Evolutionary conservation across 2,329 filamentous ascomycete species (phyloP).

Genomic region (Neofusicoccum laricinum): DNA sequence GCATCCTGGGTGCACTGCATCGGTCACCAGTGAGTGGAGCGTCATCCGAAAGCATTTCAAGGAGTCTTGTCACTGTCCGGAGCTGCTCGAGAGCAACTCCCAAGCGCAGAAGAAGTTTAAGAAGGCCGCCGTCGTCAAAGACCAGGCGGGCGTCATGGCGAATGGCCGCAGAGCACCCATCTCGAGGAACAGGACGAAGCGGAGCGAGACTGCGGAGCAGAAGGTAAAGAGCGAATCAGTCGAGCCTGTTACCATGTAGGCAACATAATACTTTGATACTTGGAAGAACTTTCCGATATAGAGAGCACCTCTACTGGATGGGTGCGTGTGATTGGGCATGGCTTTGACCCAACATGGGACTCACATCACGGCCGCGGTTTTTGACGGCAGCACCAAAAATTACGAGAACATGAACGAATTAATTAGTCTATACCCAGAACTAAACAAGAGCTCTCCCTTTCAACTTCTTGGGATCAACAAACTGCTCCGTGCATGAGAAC

Average conservation of each 20-base stretch:
- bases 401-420: background rate
- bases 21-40: slow-evolving; percentile 39
- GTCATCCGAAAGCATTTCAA: slow-evolving; percentile 38
- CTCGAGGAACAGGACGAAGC: slow-evolving; percentile 10
- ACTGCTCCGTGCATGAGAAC: background rate
- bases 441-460: background rate
- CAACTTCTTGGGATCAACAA: background rate
- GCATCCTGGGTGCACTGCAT: slow-evolving; percentile 36
- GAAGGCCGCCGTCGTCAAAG: slow-evolving; percentile 14
- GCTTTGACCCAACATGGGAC: too few species aligned
- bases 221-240: slow-evolving; percentile 3
- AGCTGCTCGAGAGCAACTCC: slow-evolving; percentile 32
- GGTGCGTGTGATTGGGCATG: background rate
- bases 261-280: background rate
- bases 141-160: slow-evolving; percentile 13
- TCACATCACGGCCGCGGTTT: background rate
- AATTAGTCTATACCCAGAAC: background rate
- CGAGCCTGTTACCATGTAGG: background rate
- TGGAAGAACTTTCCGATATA: too few species aligned
- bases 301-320: background rate
- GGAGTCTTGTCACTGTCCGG: slow-evolving; percentile 33
- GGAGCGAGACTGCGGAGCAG: slow-evolving; percentile 10
- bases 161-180: slow-evolving; percentile 16
- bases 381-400: background rate
- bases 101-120: slow-evolving; percentile 32